Percentiles rank a stretch among this genome's conserved stretches.
Evolutionary conservation across 768 basidiomycete species (phyloP).

Genomic region (Pleurotus giganteus): DNA sequence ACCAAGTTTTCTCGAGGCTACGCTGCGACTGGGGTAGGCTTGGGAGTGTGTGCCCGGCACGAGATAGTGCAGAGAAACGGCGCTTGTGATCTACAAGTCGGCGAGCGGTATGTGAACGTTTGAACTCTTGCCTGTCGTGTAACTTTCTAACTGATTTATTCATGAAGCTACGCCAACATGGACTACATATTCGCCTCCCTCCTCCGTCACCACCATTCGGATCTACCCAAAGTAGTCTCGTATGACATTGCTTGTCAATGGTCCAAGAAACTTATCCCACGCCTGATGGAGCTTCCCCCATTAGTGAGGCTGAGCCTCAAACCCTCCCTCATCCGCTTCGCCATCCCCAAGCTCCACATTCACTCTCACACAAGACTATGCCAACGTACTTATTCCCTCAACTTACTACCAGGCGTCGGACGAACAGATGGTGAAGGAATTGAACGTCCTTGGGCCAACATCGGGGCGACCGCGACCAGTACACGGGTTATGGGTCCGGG

Average conservation of each 20-base stretch:
- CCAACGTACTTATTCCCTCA: constrained; percentile 27
- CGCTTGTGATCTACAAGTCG: constrained; percentile 11
- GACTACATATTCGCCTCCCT: constrained; percentile 10
- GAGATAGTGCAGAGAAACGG: constrained; percentile 1
- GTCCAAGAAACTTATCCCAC: constrained; percentile 4
- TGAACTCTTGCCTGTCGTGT: too few relatives aligned
- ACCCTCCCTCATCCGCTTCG: constrained; percentile 9
- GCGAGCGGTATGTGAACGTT: constrained; percentile 3
- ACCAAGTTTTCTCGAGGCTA: not conserved
- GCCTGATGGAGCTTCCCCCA: constrained; percentile 9
- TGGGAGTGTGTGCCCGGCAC: constrained; percentile 11
- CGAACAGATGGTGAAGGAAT: constrained; percentile 29
- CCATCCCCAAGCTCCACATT: constrained; percentile 38
- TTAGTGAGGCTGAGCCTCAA: not conserved
- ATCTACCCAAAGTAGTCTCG: not conserved
- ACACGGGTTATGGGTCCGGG: constrained; percentile 36
- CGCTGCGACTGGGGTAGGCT: constrained; percentile 5
- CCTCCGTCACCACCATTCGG: not conserved
- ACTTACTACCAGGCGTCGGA: constrained; percentile 23
- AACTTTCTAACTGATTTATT: not conserved
- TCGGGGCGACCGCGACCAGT: constrained; percentile 28
- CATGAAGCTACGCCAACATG: constrained; percentile 13
- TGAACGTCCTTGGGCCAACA: constrained; percentile 34
- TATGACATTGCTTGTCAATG: constrained; percentile 25
- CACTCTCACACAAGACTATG: constrained; percentile 28